phyloP scores from a whole-genome alignment of 768 basidiomycete species.

The Favolaschia claudopus region DNA sequence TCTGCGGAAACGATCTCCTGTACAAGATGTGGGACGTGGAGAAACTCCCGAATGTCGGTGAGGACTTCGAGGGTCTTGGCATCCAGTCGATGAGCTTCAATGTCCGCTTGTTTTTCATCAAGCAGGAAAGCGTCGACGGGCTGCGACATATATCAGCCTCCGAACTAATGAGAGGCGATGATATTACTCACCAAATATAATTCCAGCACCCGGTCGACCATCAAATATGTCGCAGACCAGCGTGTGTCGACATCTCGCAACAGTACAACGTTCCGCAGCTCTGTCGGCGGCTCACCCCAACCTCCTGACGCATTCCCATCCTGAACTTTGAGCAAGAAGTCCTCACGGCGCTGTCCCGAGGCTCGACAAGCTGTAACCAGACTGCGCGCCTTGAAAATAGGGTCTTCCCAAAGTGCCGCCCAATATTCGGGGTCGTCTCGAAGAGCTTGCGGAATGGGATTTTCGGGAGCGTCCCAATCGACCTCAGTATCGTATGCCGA shows the following conservation, averaged over 20 bases:
- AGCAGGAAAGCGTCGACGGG: no score
- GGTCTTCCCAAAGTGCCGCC: background rate
- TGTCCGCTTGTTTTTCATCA: no score
- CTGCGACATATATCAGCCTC: no score
- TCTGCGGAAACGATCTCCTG: conserved; percentile 31
- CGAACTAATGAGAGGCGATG: no score
- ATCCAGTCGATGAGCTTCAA: no score
- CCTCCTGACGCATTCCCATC: conserved; percentile 1
- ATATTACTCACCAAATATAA: no score
- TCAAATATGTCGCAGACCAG: conserved; percentile 33
- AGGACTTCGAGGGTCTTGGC: conserved; percentile 19
- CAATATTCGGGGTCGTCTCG: background rate
- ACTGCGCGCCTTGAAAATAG: background rate
- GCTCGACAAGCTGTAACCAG: conserved; percentile 18
- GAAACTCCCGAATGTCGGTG: conserved; percentile 26
- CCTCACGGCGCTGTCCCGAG: conserved; percentile 20
- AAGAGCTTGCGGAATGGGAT: background rate
- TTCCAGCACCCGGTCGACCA: conserved; percentile 24
- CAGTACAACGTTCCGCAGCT: conserved; percentile 1
- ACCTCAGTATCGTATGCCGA: background rate
- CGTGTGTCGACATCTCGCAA: conserved; percentile 30
- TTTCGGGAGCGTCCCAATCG: background rate
- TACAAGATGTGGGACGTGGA: conserved; percentile 22
- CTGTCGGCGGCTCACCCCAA: background rate
- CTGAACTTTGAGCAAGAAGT: conserved; percentile 3